A percentile compares a stretch with the other conserved stretches of the same genome.
Conservation (phyloP, 2,329 filamentous ascomycete species). For the Pseudogymnoascus sp. region DNA sequence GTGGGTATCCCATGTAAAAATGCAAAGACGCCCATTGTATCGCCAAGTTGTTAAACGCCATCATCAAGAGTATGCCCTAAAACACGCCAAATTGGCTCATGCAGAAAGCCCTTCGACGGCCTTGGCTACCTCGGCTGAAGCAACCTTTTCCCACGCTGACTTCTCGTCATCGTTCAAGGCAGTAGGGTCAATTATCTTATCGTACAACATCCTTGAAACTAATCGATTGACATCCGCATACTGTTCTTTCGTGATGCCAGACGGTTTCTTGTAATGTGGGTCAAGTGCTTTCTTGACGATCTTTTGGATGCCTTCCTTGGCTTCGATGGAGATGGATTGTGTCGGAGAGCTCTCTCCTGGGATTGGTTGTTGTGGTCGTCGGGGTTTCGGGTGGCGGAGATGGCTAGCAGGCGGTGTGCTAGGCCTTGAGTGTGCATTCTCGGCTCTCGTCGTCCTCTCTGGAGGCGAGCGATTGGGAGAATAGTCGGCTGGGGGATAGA, state of each 20-base stretch:
- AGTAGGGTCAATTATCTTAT: slow-evolving; percentile 35
- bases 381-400: slow-evolving; percentile 23
- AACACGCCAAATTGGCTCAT: slow-evolving; percentile 24
- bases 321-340: slow-evolving; percentile 63
- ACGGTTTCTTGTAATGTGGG: slow-evolving; percentile 66
- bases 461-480: slow-evolving; percentile 51
- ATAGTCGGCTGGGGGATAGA: slow-evolving; percentile 67
- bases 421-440: slow-evolving; percentile 22
- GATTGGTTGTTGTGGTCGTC: slow-evolving; percentile 19
- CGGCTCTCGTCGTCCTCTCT: slow-evolving; percentile 15
- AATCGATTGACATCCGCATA: slow-evolving; percentile 88
- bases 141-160: slow-evolving; percentile 66
- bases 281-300: slow-evolving; percentile 79
- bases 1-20: not conserved
- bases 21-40: not conserved
- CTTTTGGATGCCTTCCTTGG: slow-evolving; percentile 80
- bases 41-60: slow-evolving; percentile 5
- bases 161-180: slow-evolving; percentile 57
- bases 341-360: slow-evolving; percentile 56
- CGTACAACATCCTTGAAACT: slow-evolving; percentile 83
- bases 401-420: slow-evolving; percentile 14
- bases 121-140: slow-evolving; percentile 67
- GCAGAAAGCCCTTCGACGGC: slow-evolving; percentile 54
- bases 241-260: slow-evolving; percentile 75
- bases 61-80: slow-evolving; percentile 2